Percentiles rank a stretch among this genome's conserved stretches.
phyloP scores from a whole-genome alignment of 1,284 basidiomycete genomes.

The Peniophora sp. region DNA sequence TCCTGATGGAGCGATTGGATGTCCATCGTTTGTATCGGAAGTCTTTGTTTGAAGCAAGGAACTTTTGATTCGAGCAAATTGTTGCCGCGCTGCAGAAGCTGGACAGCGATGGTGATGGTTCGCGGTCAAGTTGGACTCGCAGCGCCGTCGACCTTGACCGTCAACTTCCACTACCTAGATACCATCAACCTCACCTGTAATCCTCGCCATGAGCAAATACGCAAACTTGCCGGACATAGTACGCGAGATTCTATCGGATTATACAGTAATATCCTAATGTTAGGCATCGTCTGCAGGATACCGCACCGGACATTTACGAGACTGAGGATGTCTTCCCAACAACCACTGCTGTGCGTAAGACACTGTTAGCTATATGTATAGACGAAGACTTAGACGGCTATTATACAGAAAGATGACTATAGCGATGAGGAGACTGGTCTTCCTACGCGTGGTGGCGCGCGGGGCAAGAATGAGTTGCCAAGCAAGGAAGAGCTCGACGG shows the following conservation, averaged over 20 bases:
- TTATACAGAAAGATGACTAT: conserved; percentile 45
- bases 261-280: conserved; percentile 1
- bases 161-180: too few species aligned
- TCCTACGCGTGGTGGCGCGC: conserved; percentile 26
- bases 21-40: too few species aligned
- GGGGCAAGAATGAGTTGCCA: conserved; percentile 25
- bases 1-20: too few species aligned
- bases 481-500: conserved; percentile 44
- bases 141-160: too few species aligned
- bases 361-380: not conserved
- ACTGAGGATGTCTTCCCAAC: conserved; percentile 71
- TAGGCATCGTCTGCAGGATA: conserved; percentile 49
- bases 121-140: too few species aligned
- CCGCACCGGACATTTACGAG: conserved; percentile 88
- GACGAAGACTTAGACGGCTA: not conserved
- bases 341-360: conserved; percentile 34
- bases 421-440: conserved; percentile 54
- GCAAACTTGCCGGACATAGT: conserved; percentile 88
- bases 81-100: too few species aligned
- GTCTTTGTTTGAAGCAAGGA: too few species aligned
- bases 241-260: conserved; percentile 18
- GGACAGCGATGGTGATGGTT: too few species aligned
- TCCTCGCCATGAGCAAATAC: conserved; percentile 68
- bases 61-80: too few species aligned
- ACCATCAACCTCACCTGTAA: too few species aligned